Percentiles rank a stretch among this genome's conserved stretches.
Evolutionary conservation across 345 rosid species (phyloP).

Genomic region (Atalantia buxifolia): DNA sequence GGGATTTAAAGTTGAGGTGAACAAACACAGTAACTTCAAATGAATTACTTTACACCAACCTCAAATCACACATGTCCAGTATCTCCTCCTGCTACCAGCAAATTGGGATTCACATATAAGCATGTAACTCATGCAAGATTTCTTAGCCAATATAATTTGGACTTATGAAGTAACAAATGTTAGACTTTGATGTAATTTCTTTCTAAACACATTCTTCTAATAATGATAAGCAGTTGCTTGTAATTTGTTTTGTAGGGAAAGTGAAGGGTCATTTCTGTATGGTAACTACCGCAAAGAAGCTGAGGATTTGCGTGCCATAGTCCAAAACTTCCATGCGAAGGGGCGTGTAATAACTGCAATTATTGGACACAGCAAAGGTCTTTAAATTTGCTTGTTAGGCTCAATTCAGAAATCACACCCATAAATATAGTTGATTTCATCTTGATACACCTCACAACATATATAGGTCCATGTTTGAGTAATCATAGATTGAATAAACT

Average conservation of each 20-base stretch:
- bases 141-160: background rate
- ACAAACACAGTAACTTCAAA: background rate
- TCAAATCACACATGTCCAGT: background rate
- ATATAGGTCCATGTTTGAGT: background rate
- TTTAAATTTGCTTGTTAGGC: background rate
- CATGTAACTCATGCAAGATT: background rate
- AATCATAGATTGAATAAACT: background rate
- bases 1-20: background rate
- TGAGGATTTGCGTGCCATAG: constrained; percentile 65
- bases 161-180: background rate
- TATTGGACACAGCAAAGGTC: constrained; percentile 94
- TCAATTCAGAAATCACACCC: background rate
- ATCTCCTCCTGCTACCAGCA: background rate
- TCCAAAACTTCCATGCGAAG: constrained; percentile 45
- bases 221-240: constrained; percentile 4
- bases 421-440: background rate
- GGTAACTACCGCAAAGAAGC: constrained; percentile 82
- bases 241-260: constrained; percentile 51
- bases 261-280: constrained; percentile 85
- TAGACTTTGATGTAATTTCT: background rate
- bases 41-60: background rate
- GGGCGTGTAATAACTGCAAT: constrained; percentile 45
- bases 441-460: background rate
- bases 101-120: background rate
- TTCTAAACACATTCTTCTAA: background rate